phyloP scores from a whole-genome alignment of 805 yeast genomes.

The Komagataella ulmi region DNA sequence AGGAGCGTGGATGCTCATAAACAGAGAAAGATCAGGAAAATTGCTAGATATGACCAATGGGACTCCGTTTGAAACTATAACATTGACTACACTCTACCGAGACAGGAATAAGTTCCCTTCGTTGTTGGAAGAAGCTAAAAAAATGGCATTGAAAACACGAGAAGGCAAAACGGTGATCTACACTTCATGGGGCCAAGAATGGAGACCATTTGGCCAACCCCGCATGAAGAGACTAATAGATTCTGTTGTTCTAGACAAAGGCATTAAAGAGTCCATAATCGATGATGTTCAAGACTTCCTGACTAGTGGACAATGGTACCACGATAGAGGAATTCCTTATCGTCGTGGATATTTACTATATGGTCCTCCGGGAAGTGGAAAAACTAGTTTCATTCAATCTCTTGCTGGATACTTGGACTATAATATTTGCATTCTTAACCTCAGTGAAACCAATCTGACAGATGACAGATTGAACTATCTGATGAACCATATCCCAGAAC shows the following conservation, averaged over 20 bases:
- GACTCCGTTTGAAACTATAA: slow-evolving; percentile 93
- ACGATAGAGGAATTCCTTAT: slow-evolving; percentile 93
- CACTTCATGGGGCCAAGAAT: slow-evolving; percentile 96
- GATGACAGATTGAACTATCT: slow-evolving; percentile 90
- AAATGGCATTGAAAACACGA: slow-evolving; percentile 63
- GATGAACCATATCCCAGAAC: slow-evolving; percentile 90
- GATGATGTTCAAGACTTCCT: slow-evolving; percentile 73
- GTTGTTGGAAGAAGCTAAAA: slow-evolving; percentile 67
- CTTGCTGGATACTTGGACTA: slow-evolving; percentile 93
- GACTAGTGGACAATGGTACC: slow-evolving; percentile 78
- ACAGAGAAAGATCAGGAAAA: slow-evolving; percentile 82
- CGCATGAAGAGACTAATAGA: slow-evolving; percentile 73
- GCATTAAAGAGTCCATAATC: slow-evolving; percentile 52
- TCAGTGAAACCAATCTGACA: slow-evolving; percentile 83
- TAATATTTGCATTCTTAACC: slow-evolving; percentile 83
- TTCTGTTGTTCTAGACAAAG: slow-evolving; percentile 75
- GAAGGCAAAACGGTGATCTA: slow-evolving; percentile 91
- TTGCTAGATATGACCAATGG: slow-evolving; percentile 83
- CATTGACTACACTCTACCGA: slow-evolving; percentile 76
- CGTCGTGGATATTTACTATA: slow-evolving; percentile 86
- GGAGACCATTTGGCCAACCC: slow-evolving; percentile 97
- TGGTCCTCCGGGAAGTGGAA: slow-evolving; percentile 98
- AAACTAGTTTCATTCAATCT: slow-evolving; percentile 92
- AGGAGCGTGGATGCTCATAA: slow-evolving; percentile 80
- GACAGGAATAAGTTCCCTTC: slow-evolving; percentile 62